These are phyloP conservation scores for Alloascoidea africana DNA, from an alignment of 805 yeast species.

Conservation along the genomic window DNA sequence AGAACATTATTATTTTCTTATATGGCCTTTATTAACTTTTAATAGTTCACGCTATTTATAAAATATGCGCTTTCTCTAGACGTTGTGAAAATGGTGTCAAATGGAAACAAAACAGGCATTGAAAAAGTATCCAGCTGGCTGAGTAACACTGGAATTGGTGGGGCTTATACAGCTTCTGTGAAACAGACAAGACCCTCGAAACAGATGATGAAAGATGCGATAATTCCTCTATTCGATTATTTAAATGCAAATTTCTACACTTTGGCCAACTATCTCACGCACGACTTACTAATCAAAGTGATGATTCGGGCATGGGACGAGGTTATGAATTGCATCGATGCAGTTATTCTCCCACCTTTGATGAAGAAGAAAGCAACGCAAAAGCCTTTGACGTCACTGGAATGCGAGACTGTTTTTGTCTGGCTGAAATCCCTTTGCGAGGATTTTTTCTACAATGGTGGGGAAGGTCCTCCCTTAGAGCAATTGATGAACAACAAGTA, in stretches of 20 bases:
- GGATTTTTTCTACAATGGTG: conserved; percentile 68
- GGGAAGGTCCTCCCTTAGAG: conserved; percentile 64
- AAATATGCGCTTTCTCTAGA: conserved; percentile 38
- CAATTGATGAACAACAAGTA: conserved; percentile 46
- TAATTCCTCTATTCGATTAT: conserved; percentile 62
- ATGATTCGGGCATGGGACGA: conserved; percentile 75
- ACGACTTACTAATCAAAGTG: conserved; percentile 39
- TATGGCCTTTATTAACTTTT: no score
- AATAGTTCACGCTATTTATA: conserved; percentile 51
- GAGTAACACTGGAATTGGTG: conserved; percentile 10
- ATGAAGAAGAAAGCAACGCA: conserved; percentile 20
- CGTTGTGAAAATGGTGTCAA: conserved; percentile 33
- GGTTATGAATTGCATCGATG: conserved; percentile 54
- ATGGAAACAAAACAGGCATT: conserved; percentile 2
- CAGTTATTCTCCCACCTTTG: conserved; percentile 58
- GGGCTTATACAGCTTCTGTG: not conserved
- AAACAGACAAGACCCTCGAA: not conserved
- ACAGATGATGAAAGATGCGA: conserved; percentile 40
- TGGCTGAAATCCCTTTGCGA: conserved; percentile 56
- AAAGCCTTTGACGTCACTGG: conserved; percentile 35
- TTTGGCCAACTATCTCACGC: conserved; percentile 42
- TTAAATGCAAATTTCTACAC: conserved; percentile 53
- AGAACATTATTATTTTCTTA: no score
- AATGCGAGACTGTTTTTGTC: conserved; percentile 49
- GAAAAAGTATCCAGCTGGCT: conserved; percentile 16